These are phyloP conservation scores for Megacollybia platyphylla DNA, from an alignment of 1,284 basidiomycete genomes.

Conservation along the genomic window DNA sequence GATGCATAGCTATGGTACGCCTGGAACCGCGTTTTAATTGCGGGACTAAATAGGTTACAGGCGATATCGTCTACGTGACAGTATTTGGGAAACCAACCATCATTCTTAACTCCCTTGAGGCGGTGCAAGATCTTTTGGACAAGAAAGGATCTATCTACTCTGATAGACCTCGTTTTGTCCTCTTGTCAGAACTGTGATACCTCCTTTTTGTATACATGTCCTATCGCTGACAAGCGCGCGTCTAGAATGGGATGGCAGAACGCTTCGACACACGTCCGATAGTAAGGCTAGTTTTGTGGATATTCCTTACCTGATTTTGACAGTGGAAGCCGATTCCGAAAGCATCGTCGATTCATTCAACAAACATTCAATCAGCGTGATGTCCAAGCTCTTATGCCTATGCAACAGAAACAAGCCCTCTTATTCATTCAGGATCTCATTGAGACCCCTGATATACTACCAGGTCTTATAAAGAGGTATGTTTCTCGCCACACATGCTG, in stretches of 20 bases:
- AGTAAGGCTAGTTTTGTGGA: slow-evolving; percentile 16
- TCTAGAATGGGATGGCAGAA: slow-evolving; percentile 32
- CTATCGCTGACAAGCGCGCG: background rate
- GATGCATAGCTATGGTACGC: slow-evolving; percentile 23
- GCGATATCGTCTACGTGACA: slow-evolving; percentile 25
- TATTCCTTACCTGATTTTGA: slow-evolving; percentile 2
- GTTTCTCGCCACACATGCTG: slow-evolving; percentile 1
- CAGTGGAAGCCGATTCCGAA: slow-evolving; percentile 34
- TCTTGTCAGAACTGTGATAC: slow-evolving; percentile 30
- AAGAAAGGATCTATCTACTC: slow-evolving; percentile 35
- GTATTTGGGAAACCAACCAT: slow-evolving; percentile 28
- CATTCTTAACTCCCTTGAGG: slow-evolving; percentile 26
- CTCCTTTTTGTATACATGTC: background rate
- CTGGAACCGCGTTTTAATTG: slow-evolving; percentile 5
- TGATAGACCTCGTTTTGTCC: slow-evolving; percentile 33
- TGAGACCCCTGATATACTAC: slow-evolving; percentile 22
- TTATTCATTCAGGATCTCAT: slow-evolving; percentile 25
- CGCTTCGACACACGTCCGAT: slow-evolving; percentile 29
- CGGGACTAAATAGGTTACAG: slow-evolving; percentile 11
- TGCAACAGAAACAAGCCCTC: slow-evolving; percentile 27
- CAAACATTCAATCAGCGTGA: slow-evolving; percentile 31
- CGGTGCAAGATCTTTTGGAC: slow-evolving; percentile 31
- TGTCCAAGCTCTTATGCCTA: slow-evolving; percentile 19
- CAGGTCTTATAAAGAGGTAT: slow-evolving; percentile 29
- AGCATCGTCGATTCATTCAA: slow-evolving; percentile 36